Conservation (phyloP, 2,329 filamentous ascomycete genomes). For the Fusarium multiceps region DNA sequence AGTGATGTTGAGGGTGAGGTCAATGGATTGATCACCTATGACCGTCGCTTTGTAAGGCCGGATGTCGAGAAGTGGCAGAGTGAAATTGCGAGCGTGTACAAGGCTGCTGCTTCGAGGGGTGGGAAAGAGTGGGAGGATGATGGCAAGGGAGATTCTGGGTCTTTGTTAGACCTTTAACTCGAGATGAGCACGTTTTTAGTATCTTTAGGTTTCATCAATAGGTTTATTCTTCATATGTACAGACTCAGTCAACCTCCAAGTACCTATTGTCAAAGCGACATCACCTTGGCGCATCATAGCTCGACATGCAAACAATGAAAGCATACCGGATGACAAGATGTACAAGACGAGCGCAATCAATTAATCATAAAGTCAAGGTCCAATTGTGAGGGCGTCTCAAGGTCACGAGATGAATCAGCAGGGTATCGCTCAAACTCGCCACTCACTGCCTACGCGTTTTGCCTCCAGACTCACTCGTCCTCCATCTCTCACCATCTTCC, state of each 20-base stretch:
- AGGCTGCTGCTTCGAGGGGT: conserved; percentile 58
- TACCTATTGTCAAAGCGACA: not conserved
- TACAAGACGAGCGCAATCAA: not conserved
- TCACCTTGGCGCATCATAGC: not conserved
- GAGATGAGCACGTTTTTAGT: not conserved
- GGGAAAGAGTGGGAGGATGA: conserved; percentile 1
- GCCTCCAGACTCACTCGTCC: not conserved
- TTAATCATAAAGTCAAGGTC: not conserved
- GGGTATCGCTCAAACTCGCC: not conserved
- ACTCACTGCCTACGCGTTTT: not conserved
- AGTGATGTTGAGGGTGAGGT: conserved; percentile 81
- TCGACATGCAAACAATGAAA: not conserved
- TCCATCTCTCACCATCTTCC: not conserved
- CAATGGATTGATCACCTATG: conserved; percentile 77
- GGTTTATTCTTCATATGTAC: no score
- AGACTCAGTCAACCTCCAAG: not conserved
- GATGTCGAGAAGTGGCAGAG: conserved; percentile 67
- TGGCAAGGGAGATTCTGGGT: not conserved
- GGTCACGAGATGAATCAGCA: not conserved
- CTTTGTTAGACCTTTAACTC: conserved; percentile 13
- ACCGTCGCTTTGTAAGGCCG: conserved; percentile 69
- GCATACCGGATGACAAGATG: not conserved
- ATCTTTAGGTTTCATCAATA: not conserved
- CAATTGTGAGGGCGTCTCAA: not conserved
- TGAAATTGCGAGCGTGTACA: conserved; percentile 70